Base-by-base conservation (phyloP, 2,329 filamentous ascomycete genomes). In the Botrytis medusae region DNA sequence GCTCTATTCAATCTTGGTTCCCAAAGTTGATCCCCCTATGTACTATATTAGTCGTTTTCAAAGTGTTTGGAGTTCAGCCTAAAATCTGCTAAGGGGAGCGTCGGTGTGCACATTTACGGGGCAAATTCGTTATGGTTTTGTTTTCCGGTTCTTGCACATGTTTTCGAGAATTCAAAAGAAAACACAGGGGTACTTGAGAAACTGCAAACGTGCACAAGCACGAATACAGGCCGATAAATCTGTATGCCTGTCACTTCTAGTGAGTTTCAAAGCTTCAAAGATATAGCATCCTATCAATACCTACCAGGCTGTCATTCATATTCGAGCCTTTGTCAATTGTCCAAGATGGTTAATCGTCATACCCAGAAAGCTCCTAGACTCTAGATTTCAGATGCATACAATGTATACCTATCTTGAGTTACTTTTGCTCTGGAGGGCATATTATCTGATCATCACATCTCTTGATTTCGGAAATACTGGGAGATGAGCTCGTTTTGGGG, bases 361-460 rank as follows among this genome's bases (percentile, higher is more conserved):
- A 71, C 68, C 46, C 60, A 54, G 46, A 44, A 57, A 29, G 60
- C 29, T 65, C 37, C 46, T 54, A 37, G n/a, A 48, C 51, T 59
- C 37, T 57, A 54, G 48, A 59, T 42, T 44, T 22, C 22, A 51
- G 54, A 57, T 57, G 51, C n/a, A 57, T 9, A 32, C n/a, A 57
- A 32, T 37, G 20, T 44, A 72, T 57, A 48, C 37, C 46, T 67
- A 67, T 72, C 69, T 67, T 65, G 69, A 72, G 69, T 72, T 44
- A 44, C 60, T 18, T 48, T 65, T 25, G 61, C 34, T 34, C 29
- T 65, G 34, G 51, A 40, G 34, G 46, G 59, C 46, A 72, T 14
- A 67, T 67, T 60, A 72, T 72, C 32, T 72, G 69, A 72, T 57
- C 69, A 65, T 65, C 6, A 42, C 7, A 34, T 71, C 34, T 72